Evolutionary conservation across 345 rosid genomes (phyloP), one percentile per base, ranked within the genome.

Genomic region (Schrenkiella parvula): DNA sequence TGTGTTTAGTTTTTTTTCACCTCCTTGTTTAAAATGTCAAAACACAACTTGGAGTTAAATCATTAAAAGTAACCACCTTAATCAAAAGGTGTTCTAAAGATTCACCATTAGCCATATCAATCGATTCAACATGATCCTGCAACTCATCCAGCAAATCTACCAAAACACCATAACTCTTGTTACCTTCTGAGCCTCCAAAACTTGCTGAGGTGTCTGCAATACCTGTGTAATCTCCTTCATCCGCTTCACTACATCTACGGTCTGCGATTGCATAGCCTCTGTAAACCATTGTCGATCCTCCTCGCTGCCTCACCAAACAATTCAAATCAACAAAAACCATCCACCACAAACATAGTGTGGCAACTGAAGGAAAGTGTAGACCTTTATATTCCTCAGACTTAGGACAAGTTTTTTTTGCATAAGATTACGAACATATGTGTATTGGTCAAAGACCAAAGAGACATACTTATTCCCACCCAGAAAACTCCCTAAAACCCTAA

Each of bases 201-300:
- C 86, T 13, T 82, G 81, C 75, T 82, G 82, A 2, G 93, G 89
- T 13, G 90, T 80, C 68, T 87, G 89, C 95, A 92, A 87, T 8
- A 92, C 97, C 8, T 81, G 76, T 50, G 88, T 87, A 37, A 92
- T 88, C 89, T 92, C 98, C 70, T 93, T 93, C 98, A 93, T 82
- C 3, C 98, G 87, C 77, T 82, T 77, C 37, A 86, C 67, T 64
- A 93, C 96, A 73, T 93, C 95, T 51, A 91, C 76, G 6, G 66
- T 86, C 60, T 91, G 92, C 6, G 95, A 59, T 64, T 93, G 97
- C 97, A 93, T 88, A 6, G 97, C 97, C 71, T 93, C 97, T 82
- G 80, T 80, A 70, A 93, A 93, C 98, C 97, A 93, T 82, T 25
- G 86, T 53, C 91, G 72, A 79, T 91, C 97, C 76, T 93, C 98